These are phyloP conservation scores for Citrus cavaleriei DNA, from an alignment of 345 rosid species.

Conservation along the genomic window DNA sequence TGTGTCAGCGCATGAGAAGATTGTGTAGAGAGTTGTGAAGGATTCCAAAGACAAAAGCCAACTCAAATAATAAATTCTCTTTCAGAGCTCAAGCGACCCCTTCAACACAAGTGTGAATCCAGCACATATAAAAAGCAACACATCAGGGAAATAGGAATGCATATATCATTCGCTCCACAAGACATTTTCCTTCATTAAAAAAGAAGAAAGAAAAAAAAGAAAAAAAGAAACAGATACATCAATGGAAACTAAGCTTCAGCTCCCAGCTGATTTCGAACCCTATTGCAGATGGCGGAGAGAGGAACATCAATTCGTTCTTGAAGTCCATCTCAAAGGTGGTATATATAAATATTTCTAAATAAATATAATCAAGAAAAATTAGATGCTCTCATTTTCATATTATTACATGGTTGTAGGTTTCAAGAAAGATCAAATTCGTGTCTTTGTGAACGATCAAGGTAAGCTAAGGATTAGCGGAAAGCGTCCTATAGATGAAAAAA, in stretches of 20 bases:
- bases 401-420: slow-evolving; percentile 11
- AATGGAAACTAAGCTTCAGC: background rate
- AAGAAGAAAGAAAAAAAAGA: too few species aligned
- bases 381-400: too few species aligned
- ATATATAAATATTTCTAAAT: too few species aligned
- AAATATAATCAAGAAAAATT: too few species aligned
- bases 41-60: slow-evolving; percentile 1
- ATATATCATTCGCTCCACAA: background rate
- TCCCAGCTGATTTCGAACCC: slow-evolving; percentile 48
- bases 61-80: slow-evolving; percentile 9
- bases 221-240: background rate
- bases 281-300: slow-evolving; percentile 37
- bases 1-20: background rate
- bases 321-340: slow-evolving; percentile 43
- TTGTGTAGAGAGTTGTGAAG: background rate
- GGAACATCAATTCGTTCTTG: slow-evolving; percentile 27
- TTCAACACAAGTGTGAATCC: background rate
- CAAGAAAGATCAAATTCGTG: slow-evolving; percentile 13
- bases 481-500: background rate
- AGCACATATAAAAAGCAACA: background rate
- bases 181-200: background rate
- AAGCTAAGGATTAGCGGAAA: slow-evolving; percentile 6
- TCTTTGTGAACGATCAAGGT: background rate
- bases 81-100: background rate
- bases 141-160: background rate